Evolutionary conservation across 257 asterid species (phyloP), one percentile per base, ranked within the genome.

Genomic region (Euphrasia confusa): DNA sequence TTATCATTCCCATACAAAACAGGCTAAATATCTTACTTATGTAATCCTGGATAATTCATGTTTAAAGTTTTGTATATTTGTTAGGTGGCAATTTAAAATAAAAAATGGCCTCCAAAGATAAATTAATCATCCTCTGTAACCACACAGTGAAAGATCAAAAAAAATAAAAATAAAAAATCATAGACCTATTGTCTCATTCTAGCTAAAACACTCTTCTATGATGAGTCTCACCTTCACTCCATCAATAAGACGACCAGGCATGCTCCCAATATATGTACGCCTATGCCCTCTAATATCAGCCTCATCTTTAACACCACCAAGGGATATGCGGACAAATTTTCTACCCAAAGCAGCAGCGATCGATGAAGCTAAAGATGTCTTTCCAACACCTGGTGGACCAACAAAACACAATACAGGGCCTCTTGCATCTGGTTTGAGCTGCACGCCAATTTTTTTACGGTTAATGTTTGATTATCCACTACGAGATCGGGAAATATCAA

Each of bases 361-460:
- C 10, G 99, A 89, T 61, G 99, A 84, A 63, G 97, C 99, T 74
- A 93, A 82, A 66, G 99, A 93, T 54, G 99, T 93, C 86, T 93
- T 93, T 54, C 99, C 99, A 60, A 93, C 96, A 79, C 99, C 99
- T 15, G 97, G 99, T 75, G 99, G 99, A 63, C 99, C 99, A 72
- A 93, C 97, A 77, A 93, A 89, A 78, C 97, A 93, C 87, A 93
- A 75, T 52, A 93, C 84, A 13, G 97, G 99, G 68, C 99, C 97
- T 80, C 92, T 89, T 10, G 97, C 96, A 79, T 93, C 97, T 58
- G 97, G 95, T 80, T 89, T 93, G 69, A 93, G 96, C 99, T 89
- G 97, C 73, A 80, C 66, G 49, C 59, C 61, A 69, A 40, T 50
- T 71, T 68, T 54, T 64, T 57, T 63, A 55, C 52, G 47, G 66